These are phyloP conservation scores for Talinum fruticosum DNA, from an alignment of 148 eudicot species.

Conservation along the genomic window DNA sequence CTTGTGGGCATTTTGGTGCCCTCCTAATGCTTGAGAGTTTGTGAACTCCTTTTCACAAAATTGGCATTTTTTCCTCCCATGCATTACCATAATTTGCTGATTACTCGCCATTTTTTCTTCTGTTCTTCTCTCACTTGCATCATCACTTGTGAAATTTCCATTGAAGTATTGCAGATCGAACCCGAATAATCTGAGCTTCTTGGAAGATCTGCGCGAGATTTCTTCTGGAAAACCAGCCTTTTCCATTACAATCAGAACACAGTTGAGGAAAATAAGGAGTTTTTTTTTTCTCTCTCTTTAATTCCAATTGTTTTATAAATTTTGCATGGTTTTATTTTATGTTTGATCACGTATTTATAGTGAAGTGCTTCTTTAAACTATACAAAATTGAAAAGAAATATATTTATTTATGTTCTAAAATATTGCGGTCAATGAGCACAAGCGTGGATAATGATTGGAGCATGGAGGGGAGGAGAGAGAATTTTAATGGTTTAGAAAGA, in stretches of 20 bases:
- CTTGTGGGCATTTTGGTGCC: conserved; percentile 30
- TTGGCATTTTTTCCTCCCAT: conserved; percentile 20
- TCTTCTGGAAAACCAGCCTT: neutral
- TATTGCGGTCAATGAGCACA: conserved; percentile 13
- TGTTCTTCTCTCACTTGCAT: neutral
- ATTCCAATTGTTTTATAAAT: neutral
- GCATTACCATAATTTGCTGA: neutral
- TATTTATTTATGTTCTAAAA: neutral
- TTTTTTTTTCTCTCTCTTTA: too few relatives aligned
- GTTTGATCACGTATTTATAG: conserved; percentile 11
- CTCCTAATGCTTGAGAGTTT: conserved; percentile 30
- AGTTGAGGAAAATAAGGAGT: too few relatives aligned
- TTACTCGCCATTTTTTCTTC: neutral
- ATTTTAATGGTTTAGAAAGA: conserved; percentile 4
- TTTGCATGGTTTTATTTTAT: neutral
- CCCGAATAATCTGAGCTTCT: conserved; percentile 27
- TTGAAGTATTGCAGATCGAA: conserved; percentile 10
- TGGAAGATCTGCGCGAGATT: neutral
- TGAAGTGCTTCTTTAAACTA: neutral
- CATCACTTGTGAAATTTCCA: neutral
- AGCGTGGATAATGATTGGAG: neutral
- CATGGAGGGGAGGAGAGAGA: neutral
- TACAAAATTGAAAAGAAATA: neutral
- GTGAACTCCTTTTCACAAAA: conserved; percentile 29
- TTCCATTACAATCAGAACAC: neutral